Conservation (phyloP, 1,284 basidiomycete genomes). For the Mycena sp. region DNA sequence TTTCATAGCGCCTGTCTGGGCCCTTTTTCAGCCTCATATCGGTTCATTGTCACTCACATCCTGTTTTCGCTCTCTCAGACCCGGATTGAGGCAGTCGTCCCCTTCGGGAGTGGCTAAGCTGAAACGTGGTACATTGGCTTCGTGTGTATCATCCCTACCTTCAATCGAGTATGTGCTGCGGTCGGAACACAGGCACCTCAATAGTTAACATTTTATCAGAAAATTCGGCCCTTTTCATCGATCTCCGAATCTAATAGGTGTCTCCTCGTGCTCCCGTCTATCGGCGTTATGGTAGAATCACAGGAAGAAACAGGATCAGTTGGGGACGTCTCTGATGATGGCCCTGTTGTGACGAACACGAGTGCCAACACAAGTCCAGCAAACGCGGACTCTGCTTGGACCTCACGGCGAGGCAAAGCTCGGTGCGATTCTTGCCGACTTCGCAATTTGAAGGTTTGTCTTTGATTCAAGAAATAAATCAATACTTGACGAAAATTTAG, state of each 20-base stretch:
- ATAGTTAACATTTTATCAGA: not conserved
- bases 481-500: constrained; percentile 45
- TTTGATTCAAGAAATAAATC: constrained; percentile 12
- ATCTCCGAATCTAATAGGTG: not conserved
- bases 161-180: not conserved
- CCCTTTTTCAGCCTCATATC: not conserved
- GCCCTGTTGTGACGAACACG: not conserved
- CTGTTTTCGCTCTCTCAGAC: not conserved
- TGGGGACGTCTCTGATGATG: constrained; percentile 24
- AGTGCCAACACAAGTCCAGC: constrained; percentile 10
- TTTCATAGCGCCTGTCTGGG: not conserved
- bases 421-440: constrained; percentile 75
- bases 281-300: constrained; percentile 16
- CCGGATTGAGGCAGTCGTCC: not conserved
- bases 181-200: not conserved
- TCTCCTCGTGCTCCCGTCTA: not conserved
- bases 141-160: not conserved
- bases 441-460: constrained; percentile 73
- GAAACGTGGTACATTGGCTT: constrained; percentile 8
- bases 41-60: not conserved
- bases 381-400: constrained; percentile 26
- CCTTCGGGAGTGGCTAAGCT: not conserved
- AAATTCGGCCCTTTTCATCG: not conserved
- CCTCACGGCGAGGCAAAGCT: constrained; percentile 43
- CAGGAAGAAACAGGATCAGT: constrained; percentile 19